These are phyloP conservation scores for Acrocalymma vagum DNA, from an alignment of 2,329 filamentous ascomycete genomes.

Conservation along the genomic window DNA sequence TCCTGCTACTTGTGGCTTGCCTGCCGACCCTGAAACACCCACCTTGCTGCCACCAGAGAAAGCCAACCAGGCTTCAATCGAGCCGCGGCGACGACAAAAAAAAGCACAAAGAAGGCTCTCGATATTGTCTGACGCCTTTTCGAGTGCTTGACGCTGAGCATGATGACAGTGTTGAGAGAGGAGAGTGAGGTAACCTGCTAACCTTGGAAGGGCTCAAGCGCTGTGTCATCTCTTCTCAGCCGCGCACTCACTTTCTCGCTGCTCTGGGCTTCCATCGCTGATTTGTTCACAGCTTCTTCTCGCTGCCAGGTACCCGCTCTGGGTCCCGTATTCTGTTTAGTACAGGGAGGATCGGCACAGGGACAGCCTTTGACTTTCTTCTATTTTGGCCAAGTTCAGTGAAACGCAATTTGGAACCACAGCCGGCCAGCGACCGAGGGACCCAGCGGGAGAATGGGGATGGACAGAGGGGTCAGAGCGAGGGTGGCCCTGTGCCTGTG, in stretches of 20 bases:
- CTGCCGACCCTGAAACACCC: slow-evolving; percentile 21
- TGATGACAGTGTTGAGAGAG: too few relatives aligned
- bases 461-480: slow-evolving; percentile 2
- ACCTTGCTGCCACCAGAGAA: slow-evolving; percentile 7
- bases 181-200: too few relatives aligned
- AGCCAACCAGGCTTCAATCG: slow-evolving; percentile 27
- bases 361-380: too few relatives aligned
- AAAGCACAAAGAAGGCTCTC: too few relatives aligned
- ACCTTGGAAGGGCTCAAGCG: background rate
- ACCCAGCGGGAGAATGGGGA: slow-evolving; percentile 16
- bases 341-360: slow-evolving; percentile 43
- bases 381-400: slow-evolving; percentile 42
- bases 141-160: slow-evolving; percentile 6
- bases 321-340: slow-evolving; percentile 27
- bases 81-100: slow-evolving; percentile 1
- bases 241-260: slow-evolving; percentile 2
- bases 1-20: slow-evolving; percentile 10
- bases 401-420: slow-evolving; percentile 40
- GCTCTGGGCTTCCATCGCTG: slow-evolving; percentile 19
- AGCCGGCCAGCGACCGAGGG: slow-evolving; percentile 17
- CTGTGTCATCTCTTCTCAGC: slow-evolving; percentile 6
- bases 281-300: slow-evolving; percentile 14
- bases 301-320: slow-evolving; percentile 40
- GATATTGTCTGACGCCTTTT: slow-evolving; percentile 5
- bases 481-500: slow-evolving; percentile 55